Conservation (phyloP, 345 rosid species). For the Hirschfeldia incana region DNA sequence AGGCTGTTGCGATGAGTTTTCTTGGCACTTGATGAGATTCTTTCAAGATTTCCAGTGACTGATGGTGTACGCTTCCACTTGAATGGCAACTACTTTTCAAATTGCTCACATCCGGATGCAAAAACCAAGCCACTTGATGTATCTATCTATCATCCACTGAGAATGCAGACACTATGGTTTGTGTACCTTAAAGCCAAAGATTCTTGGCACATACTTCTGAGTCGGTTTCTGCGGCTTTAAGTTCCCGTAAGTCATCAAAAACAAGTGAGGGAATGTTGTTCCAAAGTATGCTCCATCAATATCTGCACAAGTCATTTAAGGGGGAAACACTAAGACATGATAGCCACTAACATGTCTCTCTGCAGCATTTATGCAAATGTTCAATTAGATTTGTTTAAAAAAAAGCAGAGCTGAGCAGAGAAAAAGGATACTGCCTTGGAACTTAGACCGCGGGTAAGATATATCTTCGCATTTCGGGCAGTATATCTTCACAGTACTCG, state of each 20-base stretch:
- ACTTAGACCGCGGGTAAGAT: constrained; percentile 92
- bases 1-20: constrained; percentile 20
- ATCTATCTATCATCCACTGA: neutral
- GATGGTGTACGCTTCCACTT: neutral
- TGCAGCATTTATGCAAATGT: neutral
- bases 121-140: constrained; percentile 2
- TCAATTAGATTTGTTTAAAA: neutral
- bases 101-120: constrained; percentile 1
- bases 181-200: constrained; percentile 91
- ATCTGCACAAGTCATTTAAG: constrained; percentile 57
- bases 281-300: constrained; percentile 97
- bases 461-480: constrained; percentile 95
- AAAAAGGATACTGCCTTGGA: constrained; percentile 85
- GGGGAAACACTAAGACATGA: constrained; percentile 25
- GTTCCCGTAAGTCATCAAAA: constrained; percentile 83
- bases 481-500: constrained; percentile 87
- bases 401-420: neutral
- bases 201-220: constrained; percentile 75
- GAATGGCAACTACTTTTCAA: neutral
- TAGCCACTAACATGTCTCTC: constrained; percentile 1
- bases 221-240: constrained; percentile 80
- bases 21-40: neutral
- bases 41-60: neutral
- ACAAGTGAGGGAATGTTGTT: constrained; percentile 90
- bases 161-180: constrained; percentile 43